Percentiles rank a stretch among this genome's conserved stretches.
Evolutionary conservation across 164 flowering plant genomes (phyloP).

Genomic region (Chimonanthus praecox): DNA sequence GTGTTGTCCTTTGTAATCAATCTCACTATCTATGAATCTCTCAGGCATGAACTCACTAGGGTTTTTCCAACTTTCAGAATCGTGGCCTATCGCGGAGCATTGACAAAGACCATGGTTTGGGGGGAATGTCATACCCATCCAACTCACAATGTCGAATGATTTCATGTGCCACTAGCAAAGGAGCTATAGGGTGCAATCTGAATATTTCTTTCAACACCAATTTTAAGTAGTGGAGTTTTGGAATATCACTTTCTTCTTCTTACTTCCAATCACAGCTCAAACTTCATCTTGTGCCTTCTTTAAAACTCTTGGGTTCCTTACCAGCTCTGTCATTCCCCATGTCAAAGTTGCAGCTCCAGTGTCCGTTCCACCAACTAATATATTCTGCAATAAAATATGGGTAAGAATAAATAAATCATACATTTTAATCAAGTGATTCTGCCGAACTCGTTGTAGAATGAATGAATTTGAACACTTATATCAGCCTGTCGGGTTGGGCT

Average conservation of each 20-base stretch:
- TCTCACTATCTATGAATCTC: too few relatives aligned
- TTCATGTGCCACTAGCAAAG: constrained; percentile 1
- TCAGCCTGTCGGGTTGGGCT: too few relatives aligned
- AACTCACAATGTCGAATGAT: neutral
- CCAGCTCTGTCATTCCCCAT: constrained; percentile 6
- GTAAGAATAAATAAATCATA: neutral
- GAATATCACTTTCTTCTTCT: constrained; percentile 1
- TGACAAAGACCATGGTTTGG: constrained; percentile 3
- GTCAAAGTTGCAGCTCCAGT: neutral
- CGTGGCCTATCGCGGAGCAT: too few relatives aligned
- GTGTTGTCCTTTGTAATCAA: too few relatives aligned
- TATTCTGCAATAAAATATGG: neutral
- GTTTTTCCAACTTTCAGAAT: too few relatives aligned
- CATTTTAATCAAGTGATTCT: too few relatives aligned
- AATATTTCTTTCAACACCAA: constrained; percentile 1
- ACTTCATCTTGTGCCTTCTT: constrained; percentile 1
- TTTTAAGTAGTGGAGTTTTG: neutral
- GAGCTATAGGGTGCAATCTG: neutral
- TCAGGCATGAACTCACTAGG: too few relatives aligned
- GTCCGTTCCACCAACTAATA: neutral
- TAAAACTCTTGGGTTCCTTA: neutral
- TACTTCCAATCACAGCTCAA: neutral
- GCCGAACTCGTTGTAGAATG: too few relatives aligned
- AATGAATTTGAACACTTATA: too few relatives aligned
- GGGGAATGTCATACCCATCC: neutral